Percentiles rank a stretch among this genome's conserved stretches.
Conservation (phyloP, 495 filamentous ascomycete genomes). For the Chaetomium fimeti region DNA sequence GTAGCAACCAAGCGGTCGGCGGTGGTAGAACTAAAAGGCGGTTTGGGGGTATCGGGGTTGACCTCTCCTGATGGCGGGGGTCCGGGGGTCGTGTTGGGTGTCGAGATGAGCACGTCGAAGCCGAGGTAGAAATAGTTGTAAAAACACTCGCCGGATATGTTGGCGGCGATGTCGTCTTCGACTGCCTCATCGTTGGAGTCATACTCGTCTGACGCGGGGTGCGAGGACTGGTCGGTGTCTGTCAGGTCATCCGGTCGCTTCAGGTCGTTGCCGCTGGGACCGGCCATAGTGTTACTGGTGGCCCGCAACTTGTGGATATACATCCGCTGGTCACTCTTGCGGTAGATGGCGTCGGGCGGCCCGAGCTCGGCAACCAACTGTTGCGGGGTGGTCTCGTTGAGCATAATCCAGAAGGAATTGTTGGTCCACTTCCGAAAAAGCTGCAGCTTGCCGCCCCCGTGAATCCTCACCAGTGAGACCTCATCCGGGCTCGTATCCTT, state of each 20-base stretch:
- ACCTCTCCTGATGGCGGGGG: conserved; percentile 57
- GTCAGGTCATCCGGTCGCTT: conserved; percentile 58
- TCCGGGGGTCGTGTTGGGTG: conserved; percentile 61
- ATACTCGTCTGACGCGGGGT: conserved; percentile 69
- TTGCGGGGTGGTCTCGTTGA: conserved; percentile 84
- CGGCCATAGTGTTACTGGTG: conserved; percentile 45
- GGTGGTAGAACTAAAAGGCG: conserved; percentile 37
- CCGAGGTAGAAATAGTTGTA: conserved; percentile 97
- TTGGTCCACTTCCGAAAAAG: conserved; percentile 61
- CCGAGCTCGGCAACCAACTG: conserved; percentile 87
- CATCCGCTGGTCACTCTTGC: conserved; percentile 86
- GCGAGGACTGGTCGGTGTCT: conserved; percentile 84
- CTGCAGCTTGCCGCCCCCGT: conserved; percentile 73
- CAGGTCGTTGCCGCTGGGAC: conserved; percentile 51
- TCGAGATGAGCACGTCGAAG: conserved; percentile 88
- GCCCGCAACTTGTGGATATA: conserved; percentile 73
- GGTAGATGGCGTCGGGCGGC: conserved; percentile 90
- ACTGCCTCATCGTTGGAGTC: conserved; percentile 59
- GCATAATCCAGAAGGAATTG: conserved; percentile 61
- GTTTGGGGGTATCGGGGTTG: conserved; percentile 31
- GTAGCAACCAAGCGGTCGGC: conserved; percentile 72
- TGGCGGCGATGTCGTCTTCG: conserved; percentile 49
- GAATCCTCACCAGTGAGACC: conserved; percentile 71
- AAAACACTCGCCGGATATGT: conserved; percentile 72
- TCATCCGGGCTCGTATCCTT: conserved; percentile 73